A percentile compares a stretch with the other conserved stretches of the same genome.
Conservation (phyloP, 345 rosid species). For the Eucalyptus coolabah region DNA sequence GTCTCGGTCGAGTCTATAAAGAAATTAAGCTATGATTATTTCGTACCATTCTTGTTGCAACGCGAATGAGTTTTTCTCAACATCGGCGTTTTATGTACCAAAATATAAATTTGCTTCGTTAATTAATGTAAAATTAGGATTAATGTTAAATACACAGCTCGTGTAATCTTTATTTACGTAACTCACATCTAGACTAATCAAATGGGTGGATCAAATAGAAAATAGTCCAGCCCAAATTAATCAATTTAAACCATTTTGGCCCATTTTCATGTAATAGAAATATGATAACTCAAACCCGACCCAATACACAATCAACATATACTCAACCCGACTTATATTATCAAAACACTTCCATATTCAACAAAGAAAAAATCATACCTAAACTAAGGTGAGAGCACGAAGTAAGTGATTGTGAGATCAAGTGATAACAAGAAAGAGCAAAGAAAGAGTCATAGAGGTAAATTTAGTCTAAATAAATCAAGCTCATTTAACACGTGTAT, state of each 20-base stretch:
- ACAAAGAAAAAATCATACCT: no score
- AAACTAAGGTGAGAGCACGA: not conserved
- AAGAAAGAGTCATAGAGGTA: not conserved
- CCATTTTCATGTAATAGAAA: no score
- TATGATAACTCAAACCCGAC: fast-evolving
- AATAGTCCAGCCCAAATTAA: no score
- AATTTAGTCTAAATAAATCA: no score
- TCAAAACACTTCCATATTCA: not conserved
- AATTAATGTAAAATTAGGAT: not conserved
- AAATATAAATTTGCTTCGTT: not conserved
- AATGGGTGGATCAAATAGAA: fast-evolving
- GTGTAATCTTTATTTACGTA: not conserved
- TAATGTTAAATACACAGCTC: not conserved
- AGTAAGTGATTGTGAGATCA: fast-evolving
- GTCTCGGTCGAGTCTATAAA: not conserved
- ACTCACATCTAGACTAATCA: not conserved
- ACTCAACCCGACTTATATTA: not conserved
- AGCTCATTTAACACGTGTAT: not conserved
- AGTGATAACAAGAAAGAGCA: not conserved
- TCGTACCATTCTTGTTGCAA: not conserved
- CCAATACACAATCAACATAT: no score
- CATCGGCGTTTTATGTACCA: not conserved
- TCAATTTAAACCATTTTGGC: fast-evolving
- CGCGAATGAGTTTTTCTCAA: not conserved
- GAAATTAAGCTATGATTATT: not conserved